These are phyloP conservation scores for Haematococcus lacustris DNA, from an alignment of 139 green algal genomes.

Conservation along the genomic window DNA sequence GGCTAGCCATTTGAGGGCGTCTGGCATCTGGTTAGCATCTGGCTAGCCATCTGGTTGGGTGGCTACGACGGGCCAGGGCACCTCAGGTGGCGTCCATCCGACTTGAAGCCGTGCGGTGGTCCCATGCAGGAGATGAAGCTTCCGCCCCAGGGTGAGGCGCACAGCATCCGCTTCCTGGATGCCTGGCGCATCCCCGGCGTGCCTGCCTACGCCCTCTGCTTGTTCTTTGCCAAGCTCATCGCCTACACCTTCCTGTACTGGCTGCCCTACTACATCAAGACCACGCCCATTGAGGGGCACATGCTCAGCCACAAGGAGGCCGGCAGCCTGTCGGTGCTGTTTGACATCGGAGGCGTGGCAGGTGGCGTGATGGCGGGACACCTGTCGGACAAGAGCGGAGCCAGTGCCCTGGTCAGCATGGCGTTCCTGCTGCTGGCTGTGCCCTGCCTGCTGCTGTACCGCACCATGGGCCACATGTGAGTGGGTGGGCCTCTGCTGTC, in stretches of 20 bases:
- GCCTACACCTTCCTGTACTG: slow-evolving; percentile 98
- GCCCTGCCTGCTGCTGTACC: slow-evolving; percentile 81
- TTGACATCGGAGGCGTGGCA: slow-evolving; percentile 88
- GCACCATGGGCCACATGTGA: too few relatives aligned
- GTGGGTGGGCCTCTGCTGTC: too few relatives aligned
- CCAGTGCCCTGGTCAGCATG: too few relatives aligned
- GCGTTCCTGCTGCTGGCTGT: slow-evolving; percentile 79
- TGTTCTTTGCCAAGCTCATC: slow-evolving; percentile 97
- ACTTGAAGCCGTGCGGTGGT: too few relatives aligned
- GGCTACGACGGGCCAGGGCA: too few relatives aligned
- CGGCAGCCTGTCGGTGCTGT: slow-evolving; percentile 78
- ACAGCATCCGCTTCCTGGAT: slow-evolving; percentile 62
- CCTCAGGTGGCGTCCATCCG: too few relatives aligned
- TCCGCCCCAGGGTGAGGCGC: too few relatives aligned
- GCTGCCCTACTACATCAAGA: slow-evolving; percentile 93
- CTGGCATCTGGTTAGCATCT: too few relatives aligned
- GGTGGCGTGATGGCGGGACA: slow-evolving; percentile 79
- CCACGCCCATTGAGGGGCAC: slow-evolving; percentile 59
- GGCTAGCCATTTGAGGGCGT: too few relatives aligned
- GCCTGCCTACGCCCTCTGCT: slow-evolving; percentile 74
- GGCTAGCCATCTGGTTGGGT: too few relatives aligned
- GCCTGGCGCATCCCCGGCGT: slow-evolving; percentile 90
- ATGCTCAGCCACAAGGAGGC: slow-evolving; percentile 51
- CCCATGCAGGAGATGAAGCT: too few relatives aligned
- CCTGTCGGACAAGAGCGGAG: slow-evolving; percentile 79